These are phyloP conservation scores for Aurantiochytrium sp. DNA, from an alignment of 108 stramenopile genomes.

Conservation along the genomic window DNA sequence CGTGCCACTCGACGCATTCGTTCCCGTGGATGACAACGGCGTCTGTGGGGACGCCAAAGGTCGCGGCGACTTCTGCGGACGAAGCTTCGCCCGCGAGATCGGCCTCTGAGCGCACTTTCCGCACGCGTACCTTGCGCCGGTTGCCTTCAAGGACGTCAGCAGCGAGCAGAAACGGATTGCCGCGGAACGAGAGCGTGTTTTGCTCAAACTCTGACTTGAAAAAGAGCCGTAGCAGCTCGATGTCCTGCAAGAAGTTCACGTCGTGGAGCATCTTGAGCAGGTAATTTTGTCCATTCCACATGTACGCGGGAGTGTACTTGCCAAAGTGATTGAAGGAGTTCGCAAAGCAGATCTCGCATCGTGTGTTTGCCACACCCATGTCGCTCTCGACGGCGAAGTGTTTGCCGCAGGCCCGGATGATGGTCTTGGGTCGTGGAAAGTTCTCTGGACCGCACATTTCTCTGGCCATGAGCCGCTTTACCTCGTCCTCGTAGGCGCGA, in stretches of 20 bases:
- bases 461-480: not conserved
- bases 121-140: not conserved
- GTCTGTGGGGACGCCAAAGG: not conserved
- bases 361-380: constrained; percentile 2
- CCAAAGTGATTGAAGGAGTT: not conserved
- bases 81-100: not conserved
- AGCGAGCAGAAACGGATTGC: not conserved
- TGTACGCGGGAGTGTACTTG: not conserved
- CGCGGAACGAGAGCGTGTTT: not conserved
- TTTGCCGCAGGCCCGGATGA: not conserved
- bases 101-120: not conserved
- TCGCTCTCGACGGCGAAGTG: constrained; percentile 18
- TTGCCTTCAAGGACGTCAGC: not conserved
- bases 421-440: not conserved
- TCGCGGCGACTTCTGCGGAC: not conserved
- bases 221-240: not conserved
- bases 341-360: not conserved
- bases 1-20: not conserved
- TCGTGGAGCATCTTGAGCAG: constrained; percentile 5
- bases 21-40: not conserved
- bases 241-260: not conserved
- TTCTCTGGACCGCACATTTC: not conserved
- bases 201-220: not conserved
- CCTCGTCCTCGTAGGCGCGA: not conserved
- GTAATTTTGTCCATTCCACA: constrained; percentile 21